Conservation (phyloP, 192 early-diverging fungal genomes). For the Linnemannia zychae region DNA sequence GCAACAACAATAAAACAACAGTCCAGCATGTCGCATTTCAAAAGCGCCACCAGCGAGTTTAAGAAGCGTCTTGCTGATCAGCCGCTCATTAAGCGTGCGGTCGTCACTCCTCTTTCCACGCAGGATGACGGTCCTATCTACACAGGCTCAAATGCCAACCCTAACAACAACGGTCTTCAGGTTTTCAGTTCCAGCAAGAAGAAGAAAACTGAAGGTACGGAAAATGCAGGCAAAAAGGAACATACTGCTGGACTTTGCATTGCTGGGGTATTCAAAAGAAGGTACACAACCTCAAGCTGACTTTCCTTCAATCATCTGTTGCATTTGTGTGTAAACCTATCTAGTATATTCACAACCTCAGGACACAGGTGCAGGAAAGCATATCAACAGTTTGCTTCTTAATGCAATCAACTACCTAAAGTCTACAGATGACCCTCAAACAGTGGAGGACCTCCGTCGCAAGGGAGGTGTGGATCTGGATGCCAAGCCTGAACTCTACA, state of each 20-base stretch:
- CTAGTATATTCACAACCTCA: conserved; percentile 69
- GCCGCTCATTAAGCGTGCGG: conserved; percentile 56
- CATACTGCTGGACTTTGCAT: background rate
- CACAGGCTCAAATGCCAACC: conserved; percentile 50
- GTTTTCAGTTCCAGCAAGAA: conserved; percentile 40
- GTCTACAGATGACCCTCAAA: conserved; percentile 70
- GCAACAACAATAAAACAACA: background rate
- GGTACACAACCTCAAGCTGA: too few relatives aligned
- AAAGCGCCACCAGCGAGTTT: conserved; percentile 55
- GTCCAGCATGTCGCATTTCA: conserved; percentile 32
- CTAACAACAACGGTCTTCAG: conserved; percentile 49
- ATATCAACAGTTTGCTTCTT: conserved; percentile 67
- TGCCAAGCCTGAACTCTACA: conserved; percentile 65
- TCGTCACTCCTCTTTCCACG: conserved; percentile 30
- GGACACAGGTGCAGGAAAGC: conserved; percentile 65
- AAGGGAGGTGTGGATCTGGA: conserved; percentile 69
- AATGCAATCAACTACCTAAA: conserved; percentile 70
- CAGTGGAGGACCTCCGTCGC: conserved; percentile 67
- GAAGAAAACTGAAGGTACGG: conserved; percentile 54
- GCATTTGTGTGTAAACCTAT: background rate
- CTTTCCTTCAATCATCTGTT: background rate
- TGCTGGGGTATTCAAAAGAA: too few relatives aligned
- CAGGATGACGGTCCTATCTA: conserved; percentile 23
- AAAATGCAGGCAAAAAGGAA: background rate
- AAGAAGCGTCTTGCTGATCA: conserved; percentile 66